Percentiles rank a stretch among this genome's conserved stretches.
phyloP scores from a whole-genome alignment of 202 grass and related monocot species.

The Miscanthus sacchariflorus region DNA sequence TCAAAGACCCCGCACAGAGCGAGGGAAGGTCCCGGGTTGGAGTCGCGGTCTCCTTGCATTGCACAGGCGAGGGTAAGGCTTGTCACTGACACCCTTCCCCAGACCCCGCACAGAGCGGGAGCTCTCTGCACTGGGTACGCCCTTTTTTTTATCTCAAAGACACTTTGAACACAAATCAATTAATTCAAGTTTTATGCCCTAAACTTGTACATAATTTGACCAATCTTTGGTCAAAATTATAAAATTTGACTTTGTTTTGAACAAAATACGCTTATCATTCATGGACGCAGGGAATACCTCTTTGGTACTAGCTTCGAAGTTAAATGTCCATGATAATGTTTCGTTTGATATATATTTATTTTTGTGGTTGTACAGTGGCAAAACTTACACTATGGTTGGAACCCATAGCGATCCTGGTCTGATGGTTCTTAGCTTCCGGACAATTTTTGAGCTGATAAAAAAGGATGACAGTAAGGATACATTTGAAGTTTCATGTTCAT shows the following conservation, averaged over 20 bases:
- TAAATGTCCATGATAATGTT: conserved; percentile 7
- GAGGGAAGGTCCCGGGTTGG: no score
- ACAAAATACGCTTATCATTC: background rate
- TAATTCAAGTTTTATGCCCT: background rate
- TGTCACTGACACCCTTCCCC: no score
- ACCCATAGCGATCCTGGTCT: conserved; percentile 89
- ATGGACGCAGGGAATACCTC: background rate
- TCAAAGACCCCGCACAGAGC: background rate
- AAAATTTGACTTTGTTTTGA: background rate
- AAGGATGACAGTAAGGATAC: conserved; percentile 74
- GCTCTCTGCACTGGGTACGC: no score
- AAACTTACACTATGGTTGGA: conserved; percentile 99
- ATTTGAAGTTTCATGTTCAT: conserved; percentile 98
- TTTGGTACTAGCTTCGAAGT: background rate
- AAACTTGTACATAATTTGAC: background rate
- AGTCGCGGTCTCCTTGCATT: no score
- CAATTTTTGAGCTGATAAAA: conserved; percentile 98
- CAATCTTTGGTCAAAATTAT: background rate
- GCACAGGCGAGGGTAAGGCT: no score
- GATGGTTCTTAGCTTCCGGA: conserved; percentile 98
- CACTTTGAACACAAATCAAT: background rate
- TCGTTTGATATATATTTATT: conserved; percentile 42
- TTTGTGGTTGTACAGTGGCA: conserved; percentile 77
- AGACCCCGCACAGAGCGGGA: no score
- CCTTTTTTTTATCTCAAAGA: background rate